Base-by-base conservation (phyloP, 2,329 filamentous ascomycete genomes). In the Diplocarpon mali region DNA sequence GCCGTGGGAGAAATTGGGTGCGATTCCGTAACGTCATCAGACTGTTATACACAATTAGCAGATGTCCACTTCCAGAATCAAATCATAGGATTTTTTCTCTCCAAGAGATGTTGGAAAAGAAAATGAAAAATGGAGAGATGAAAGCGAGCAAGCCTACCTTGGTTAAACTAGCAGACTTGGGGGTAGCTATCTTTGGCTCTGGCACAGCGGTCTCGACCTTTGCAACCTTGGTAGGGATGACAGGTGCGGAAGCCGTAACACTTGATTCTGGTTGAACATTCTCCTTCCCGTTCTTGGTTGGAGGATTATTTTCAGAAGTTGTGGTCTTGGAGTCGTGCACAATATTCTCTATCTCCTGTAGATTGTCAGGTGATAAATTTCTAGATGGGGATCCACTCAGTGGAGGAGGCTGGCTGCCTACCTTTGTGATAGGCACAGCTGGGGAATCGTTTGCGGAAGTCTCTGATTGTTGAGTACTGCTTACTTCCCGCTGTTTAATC, bases 211-310 rank as follows among this genome's bases (percentile, higher is more conserved):
- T 14, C 30, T 44, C 38, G 42, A 35, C 10, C 12, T 40, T 27
- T 12, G 20, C 13, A 20, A 24, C 20, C 20, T 24, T 24, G 20
- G 20, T 24, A 7, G 20, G 20, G 20, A 7, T 24, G 7, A 7
- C 7, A 24, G 20, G 20, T 24, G 20, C 20, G 20, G 20, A 7
- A 24, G 7, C 4, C 20, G 20, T 15, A 30, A n/a, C 31, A 17
- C 2, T 28, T 35, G 16, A 37, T 7, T 17, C n/a, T 35, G 36
- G 29, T 27, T 8, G 13, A 20, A 32, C 35, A 27, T 38, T 44
- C 36, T 35, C 42, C 30, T 46, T 30, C 38, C 41, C 38, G 4
- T 41, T 34, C 38, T 40, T 9, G 6, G 17, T 32, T 16, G 31
- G 27, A 20, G 35, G 9, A 11, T 7, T 36, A 10, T 24, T 6